Evolutionary conservation across 257 asterid species (phyloP), one percentile per base, ranked within the genome.

Genomic region (Voacanga thouarsii): DNA sequence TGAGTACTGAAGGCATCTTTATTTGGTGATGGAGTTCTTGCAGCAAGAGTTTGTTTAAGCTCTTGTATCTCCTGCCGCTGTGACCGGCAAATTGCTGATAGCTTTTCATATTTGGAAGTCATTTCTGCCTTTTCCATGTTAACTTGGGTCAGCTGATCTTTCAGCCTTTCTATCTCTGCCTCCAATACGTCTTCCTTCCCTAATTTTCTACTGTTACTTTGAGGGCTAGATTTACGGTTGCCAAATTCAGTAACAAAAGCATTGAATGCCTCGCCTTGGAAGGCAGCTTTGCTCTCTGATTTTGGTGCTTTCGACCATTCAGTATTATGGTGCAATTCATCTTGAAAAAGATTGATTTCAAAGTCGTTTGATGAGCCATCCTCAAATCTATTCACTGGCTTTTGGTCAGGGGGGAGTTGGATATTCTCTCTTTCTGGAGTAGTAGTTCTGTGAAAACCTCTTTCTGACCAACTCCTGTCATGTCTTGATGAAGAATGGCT

Each of bases 31-130:
- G 94, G 90, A 70, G 90, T 87, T 83, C 83, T 91, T 47, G 92
- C 88, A 80, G 97, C 89, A 61, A 93, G 84, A 49, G 90, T 87
- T 57, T 85, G 92, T 85, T 92, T 93, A 65, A 96, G 97, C 45
- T 96, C 98, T 78, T 93, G 99, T 82, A 96, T 87, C 87, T 96
- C 99, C 83, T 88, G 97, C 65, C 98, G 79, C 83, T 96, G 99
- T 26, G 97, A 93, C 80, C 96, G 87, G 81, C 99, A 96, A 77
- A 96, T 96, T 56, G 97, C 94, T 24, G 97, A 84, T 71, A 96
- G 94, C 79, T 93, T 96, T 81, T 90, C 99, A 63, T 84, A 93
- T 83, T 93, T 96, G 70, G 96, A 93, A 45, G 92, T 87, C 55
- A 93, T 81, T 81, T 96, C 99, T 57, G 91, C 85, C 87, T 95